Conservation (phyloP, 2,329 filamentous ascomycete genomes). For the Arthroderma uncinatum region DNA sequence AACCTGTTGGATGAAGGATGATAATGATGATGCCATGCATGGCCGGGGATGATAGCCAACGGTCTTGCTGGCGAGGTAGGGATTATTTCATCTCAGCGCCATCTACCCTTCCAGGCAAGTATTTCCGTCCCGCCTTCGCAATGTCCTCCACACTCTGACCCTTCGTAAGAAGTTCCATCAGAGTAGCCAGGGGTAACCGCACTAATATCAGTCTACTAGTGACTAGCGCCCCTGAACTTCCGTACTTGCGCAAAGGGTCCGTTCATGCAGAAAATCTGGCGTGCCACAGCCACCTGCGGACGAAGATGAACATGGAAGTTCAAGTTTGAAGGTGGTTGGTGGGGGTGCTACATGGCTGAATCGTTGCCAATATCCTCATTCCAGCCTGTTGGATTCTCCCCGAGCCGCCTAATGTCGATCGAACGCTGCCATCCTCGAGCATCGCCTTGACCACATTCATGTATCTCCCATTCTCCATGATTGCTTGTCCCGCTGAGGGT, state of each 20-base stretch:
- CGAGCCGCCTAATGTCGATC: not conserved
- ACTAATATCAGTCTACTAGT: not conserved
- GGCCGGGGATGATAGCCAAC: too few species aligned
- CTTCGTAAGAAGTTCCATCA: not conserved
- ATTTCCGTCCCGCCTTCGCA: not conserved
- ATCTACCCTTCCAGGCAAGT: not conserved
- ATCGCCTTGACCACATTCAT: not conserved
- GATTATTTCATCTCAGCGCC: not conserved
- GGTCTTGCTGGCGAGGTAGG: not conserved
- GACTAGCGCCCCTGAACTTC: not conserved
- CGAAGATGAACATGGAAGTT: not conserved
- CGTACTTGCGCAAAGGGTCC: not conserved
- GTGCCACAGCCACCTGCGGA: not conserved
- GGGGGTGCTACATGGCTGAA: not conserved
- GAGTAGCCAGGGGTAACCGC: constrained; percentile 1
- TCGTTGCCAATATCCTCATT: not conserved
- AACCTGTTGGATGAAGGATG: not conserved
- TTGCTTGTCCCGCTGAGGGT: not conserved
- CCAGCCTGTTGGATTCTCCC: not conserved
- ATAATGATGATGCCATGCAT: too few species aligned
- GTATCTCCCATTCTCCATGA: not conserved
- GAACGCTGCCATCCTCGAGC: not conserved
- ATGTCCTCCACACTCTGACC: not conserved
- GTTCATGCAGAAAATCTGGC: not conserved
- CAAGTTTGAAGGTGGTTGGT: not conserved